These are phyloP conservation scores for Tolypocladium ovalisporum DNA, from an alignment of 2,329 filamentous ascomycete genomes.

Conservation along the genomic window DNA sequence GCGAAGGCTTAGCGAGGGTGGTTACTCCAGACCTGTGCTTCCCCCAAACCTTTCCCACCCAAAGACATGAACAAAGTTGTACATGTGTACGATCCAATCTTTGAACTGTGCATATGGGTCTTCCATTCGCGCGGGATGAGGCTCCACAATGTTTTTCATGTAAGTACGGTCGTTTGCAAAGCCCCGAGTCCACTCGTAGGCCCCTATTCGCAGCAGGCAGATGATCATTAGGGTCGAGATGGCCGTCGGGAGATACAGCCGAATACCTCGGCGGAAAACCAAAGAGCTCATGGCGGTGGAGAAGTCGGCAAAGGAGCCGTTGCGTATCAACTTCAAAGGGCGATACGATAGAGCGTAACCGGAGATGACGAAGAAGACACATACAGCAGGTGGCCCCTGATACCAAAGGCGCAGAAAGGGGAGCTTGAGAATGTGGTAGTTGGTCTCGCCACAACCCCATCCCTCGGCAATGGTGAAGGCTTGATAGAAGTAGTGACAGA, in stretches of 20 bases:
- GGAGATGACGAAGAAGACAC: slow-evolving; percentile 51
- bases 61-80: slow-evolving; percentile 39
- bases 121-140: slow-evolving; percentile 29
- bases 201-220: slow-evolving; percentile 30
- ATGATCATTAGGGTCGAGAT: slow-evolving; percentile 38
- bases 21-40: slow-evolving; percentile 25
- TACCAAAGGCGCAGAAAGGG: slow-evolving; percentile 44
- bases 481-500: slow-evolving; percentile 46
- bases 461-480: slow-evolving; percentile 39
- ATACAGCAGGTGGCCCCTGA: slow-evolving; percentile 45
- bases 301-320: slow-evolving; percentile 25
- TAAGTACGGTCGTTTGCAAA: slow-evolving; percentile 31
- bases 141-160: slow-evolving; percentile 38
- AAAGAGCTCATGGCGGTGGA: slow-evolving; percentile 36
- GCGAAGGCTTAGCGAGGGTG: background rate
- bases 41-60: slow-evolving; percentile 37
- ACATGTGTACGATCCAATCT: slow-evolving; percentile 38
- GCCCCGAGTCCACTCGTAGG: slow-evolving; percentile 35
- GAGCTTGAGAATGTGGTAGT: slow-evolving; percentile 37
- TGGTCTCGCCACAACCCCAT: slow-evolving; percentile 31
- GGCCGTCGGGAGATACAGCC: slow-evolving; percentile 39
- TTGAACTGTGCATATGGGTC: slow-evolving; percentile 27
- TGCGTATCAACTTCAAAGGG: slow-evolving; percentile 34
- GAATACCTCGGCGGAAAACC: slow-evolving; percentile 38
- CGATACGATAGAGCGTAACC: slow-evolving; percentile 49